Percentiles rank a stretch among this genome's conserved stretches.
Evolutionary conservation across 1,139 yeast genomes (phyloP).

Genomic region (Suhomyces panamericanus): DNA sequence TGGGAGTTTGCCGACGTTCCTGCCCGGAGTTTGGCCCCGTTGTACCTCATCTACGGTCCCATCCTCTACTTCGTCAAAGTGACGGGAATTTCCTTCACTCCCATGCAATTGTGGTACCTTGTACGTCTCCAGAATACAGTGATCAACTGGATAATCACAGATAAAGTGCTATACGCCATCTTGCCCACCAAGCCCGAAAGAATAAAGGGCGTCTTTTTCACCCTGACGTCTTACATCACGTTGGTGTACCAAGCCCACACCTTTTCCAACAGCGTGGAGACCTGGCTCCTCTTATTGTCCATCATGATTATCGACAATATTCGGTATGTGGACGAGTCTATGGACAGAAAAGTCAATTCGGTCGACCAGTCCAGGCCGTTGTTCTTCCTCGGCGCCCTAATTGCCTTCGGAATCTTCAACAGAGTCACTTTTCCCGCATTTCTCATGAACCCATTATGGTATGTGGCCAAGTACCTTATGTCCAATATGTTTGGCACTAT

Average conservation of each 20-base stretch:
- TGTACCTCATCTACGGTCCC: conserved; percentile 73
- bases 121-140: conserved; percentile 59
- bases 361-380: conserved; percentile 18
- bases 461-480: conserved; percentile 38
- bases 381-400: conserved; percentile 50
- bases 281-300: conserved; percentile 59
- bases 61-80: conserved; percentile 38
- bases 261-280: conserved; percentile 85
- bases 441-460: conserved; percentile 58
- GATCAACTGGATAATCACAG: conserved; percentile 59
- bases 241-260: conserved; percentile 83
- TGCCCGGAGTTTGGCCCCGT: conserved; percentile 72
- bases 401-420: conserved; percentile 75
- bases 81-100: conserved; percentile 29
- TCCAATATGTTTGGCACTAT: conserved; percentile 26
- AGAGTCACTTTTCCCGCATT: conserved; percentile 82
- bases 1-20: conserved; percentile 82
- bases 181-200: conserved; percentile 62
- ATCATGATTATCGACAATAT: conserved; percentile 53
- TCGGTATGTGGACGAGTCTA: conserved; percentile 28
- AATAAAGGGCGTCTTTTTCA: conserved; percentile 62
- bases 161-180: conserved; percentile 49
- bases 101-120: conserved; percentile 54
- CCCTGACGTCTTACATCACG: conserved; percentile 77
- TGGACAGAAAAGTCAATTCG: conserved; percentile 10